A percentile compares a stretch with the other conserved stretches of the same genome.
Conservation (phyloP, 208 protist genomes). For the Trypanosoma rangeli region DNA sequence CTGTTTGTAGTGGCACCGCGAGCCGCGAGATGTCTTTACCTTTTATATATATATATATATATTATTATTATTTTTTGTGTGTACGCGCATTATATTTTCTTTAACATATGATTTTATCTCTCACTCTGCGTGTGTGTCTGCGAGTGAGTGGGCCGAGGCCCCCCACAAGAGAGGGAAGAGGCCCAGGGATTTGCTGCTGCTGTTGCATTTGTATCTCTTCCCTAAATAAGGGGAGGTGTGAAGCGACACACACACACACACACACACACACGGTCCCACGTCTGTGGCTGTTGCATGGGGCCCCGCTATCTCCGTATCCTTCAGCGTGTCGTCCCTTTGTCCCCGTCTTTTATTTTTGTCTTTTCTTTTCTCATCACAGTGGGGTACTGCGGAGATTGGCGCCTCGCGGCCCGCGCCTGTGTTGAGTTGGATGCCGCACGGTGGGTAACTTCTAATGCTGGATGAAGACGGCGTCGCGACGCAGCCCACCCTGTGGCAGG, state of each 20-base stretch:
- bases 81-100: no score
- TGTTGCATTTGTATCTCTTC: no score
- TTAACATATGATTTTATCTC: no score
- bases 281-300: neutral
- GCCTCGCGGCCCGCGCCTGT: neutral
- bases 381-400: neutral
- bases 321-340: neutral
- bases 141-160: no score
- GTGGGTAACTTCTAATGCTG: neutral
- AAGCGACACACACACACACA: neutral
- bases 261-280: neutral
- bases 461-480: neutral
- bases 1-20: no score
- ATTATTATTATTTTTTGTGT: no score
- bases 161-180: no score
- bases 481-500: neutral
- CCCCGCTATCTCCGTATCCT: neutral
- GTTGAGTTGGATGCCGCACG: conserved; percentile 2
- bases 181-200: no score
- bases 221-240: no score
- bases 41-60: no score
- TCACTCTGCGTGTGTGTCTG: no score
- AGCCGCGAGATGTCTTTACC: no score
- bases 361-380: neutral
- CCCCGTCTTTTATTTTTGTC: neutral